Evolutionary conservation across 768 basidiomycete genomes (phyloP).

Genomic region (Mycena crocata): DNA sequence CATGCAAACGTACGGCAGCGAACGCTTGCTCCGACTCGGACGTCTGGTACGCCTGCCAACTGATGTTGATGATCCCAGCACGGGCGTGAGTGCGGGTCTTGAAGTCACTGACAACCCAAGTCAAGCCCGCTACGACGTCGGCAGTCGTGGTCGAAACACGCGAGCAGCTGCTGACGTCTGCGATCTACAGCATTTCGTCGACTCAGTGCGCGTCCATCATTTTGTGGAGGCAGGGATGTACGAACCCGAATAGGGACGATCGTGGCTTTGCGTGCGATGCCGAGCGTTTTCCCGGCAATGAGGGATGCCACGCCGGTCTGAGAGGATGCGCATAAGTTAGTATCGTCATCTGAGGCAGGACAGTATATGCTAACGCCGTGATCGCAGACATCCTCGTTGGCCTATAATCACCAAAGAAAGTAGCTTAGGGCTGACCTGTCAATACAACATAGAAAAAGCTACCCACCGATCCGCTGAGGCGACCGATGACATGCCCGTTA

Average conservation of each 20-base stretch:
- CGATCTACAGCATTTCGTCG: no score
- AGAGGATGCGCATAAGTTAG: neutral
- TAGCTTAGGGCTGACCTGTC: no score
- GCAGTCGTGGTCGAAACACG: neutral
- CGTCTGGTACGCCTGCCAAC: neutral
- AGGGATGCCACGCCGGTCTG: constrained; percentile 7
- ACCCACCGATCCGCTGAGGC: neutral
- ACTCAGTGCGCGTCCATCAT: no score
- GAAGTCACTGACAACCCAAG: neutral
- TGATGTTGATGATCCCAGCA: constrained; percentile 10
- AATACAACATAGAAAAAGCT: no score
- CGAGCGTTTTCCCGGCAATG: neutral
- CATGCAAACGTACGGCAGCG: neutral
- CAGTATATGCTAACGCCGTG: neutral
- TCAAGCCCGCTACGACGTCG: neutral
- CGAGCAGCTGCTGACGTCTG: neutral
- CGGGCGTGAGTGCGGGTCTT: neutral
- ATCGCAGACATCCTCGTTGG: neutral
- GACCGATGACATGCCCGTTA: neutral
- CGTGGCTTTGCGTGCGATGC: neutral
- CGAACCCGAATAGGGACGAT: constrained; percentile 1
- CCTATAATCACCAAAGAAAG: neutral
- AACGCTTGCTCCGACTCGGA: neutral
- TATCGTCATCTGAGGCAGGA: neutral
- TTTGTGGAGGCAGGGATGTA: no score